Evolutionary conservation across 1,139 yeast species (phyloP).

Genomic region (Candida smagusa): DNA sequence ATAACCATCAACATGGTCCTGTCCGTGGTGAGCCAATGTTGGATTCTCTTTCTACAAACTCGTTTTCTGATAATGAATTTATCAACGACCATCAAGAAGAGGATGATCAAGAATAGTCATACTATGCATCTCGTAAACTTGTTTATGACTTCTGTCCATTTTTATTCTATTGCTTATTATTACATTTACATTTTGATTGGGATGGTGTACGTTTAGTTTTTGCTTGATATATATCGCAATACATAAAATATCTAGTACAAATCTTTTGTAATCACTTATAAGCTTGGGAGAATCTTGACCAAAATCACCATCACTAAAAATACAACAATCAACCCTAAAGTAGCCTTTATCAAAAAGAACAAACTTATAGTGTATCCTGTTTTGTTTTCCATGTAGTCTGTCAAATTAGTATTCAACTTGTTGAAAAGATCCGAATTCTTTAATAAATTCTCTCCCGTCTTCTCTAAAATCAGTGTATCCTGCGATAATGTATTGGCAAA

Average conservation of each 20-base stretch:
- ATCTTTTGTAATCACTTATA: constrained; percentile 1
- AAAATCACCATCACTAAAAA: constrained; percentile 25
- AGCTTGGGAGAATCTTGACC: constrained; percentile 14
- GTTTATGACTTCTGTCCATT: constrained; percentile 1
- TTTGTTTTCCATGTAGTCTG: constrained; percentile 32
- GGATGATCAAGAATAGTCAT: constrained; percentile 1
- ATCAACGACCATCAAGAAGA: constrained; percentile 19
- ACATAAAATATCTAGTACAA: not conserved
- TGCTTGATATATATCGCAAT: not conserved
- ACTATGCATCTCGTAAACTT: constrained; percentile 3
- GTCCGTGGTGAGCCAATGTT: constrained; percentile 6
- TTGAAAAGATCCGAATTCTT: constrained; percentile 37
- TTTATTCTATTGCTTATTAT: constrained; percentile 7
- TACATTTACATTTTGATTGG: constrained; percentile 6
- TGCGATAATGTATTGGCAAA: constrained; percentile 32
- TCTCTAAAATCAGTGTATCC: constrained; percentile 34
- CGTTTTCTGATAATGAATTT: constrained; percentile 29
- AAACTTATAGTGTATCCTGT: constrained; percentile 37
- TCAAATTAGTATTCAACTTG: constrained; percentile 37
- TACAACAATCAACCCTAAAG: constrained; percentile 19
- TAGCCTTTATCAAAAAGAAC: constrained; percentile 32
- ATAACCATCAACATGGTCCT: constrained; percentile 3
- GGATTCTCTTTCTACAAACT: constrained; percentile 17
- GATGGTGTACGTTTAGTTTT: constrained; percentile 3
- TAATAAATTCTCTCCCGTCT: constrained; percentile 36